These are phyloP conservation scores for Botrytis tulipae DNA, from an alignment of 2,329 filamentous ascomycete species.

Conservation along the genomic window DNA sequence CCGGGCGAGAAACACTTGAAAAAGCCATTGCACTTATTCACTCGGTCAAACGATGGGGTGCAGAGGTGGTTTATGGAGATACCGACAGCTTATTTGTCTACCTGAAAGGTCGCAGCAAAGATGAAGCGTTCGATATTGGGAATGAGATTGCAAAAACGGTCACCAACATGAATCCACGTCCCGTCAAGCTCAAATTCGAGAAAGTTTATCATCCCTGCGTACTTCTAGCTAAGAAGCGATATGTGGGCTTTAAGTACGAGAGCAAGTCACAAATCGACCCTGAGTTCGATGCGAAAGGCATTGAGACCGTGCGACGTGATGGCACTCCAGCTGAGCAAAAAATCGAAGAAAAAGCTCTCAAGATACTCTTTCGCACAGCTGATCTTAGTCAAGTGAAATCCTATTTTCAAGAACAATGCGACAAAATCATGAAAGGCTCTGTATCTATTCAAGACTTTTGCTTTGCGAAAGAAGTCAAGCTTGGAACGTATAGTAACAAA, in stretches of 20 bases:
- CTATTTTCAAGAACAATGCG: slow-evolving; percentile 88
- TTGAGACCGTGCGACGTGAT: slow-evolving; percentile 93
- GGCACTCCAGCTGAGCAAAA: slow-evolving; percentile 95
- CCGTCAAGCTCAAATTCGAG: slow-evolving; percentile 95
- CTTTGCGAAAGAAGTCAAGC: slow-evolving; percentile 86
- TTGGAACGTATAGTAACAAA: slow-evolving; percentile 83
- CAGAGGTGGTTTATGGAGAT: slow-evolving; percentile 97
- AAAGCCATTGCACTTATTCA: slow-evolving; percentile 92
- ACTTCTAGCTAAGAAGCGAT: slow-evolving; percentile 92
- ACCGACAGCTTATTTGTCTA: slow-evolving; percentile 94
- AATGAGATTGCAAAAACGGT: slow-evolving; percentile 86
- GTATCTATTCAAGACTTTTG: slow-evolving; percentile 95
- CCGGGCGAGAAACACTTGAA: slow-evolving; percentile 89
- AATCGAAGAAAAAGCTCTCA: slow-evolving; percentile 89
- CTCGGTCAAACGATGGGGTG: slow-evolving; percentile 80
- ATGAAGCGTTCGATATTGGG: slow-evolving; percentile 88
- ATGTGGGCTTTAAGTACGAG: slow-evolving; percentile 98
- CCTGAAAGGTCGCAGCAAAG: slow-evolving; percentile 79
- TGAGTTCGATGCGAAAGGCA: slow-evolving; percentile 96
- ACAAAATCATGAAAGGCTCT: slow-evolving; percentile 85
- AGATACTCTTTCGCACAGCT: slow-evolving; percentile 82
- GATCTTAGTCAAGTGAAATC: slow-evolving; percentile 85
- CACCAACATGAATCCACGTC: slow-evolving; percentile 84
- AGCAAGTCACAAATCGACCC: slow-evolving; percentile 69
- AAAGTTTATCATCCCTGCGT: slow-evolving; percentile 98